Conservation (phyloP, 495 filamentous ascomycete genomes). For the Lepidopterella palustris region DNA sequence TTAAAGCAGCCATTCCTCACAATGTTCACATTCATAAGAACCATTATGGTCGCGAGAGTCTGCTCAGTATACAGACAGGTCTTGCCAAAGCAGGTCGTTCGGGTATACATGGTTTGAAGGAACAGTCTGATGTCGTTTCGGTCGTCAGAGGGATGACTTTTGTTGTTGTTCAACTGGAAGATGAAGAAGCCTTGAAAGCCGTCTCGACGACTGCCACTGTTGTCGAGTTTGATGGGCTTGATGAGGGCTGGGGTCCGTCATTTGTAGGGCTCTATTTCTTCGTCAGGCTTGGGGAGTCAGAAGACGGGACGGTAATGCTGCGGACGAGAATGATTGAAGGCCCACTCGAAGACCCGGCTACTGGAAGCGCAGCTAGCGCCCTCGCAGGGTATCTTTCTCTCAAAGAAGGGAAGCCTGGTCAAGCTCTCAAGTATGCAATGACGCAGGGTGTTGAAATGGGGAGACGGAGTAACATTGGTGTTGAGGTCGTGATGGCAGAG, state of each 20-base stretch:
- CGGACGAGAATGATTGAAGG: constrained; percentile 51
- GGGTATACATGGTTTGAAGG: constrained; percentile 32
- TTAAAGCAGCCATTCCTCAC: constrained; percentile 57
- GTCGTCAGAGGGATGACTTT: constrained; percentile 68
- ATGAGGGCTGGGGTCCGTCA: constrained; percentile 52
- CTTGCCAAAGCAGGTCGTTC: constrained; percentile 22
- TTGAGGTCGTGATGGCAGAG: constrained; percentile 38
- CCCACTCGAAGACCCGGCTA: constrained; percentile 60
- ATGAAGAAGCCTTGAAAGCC: constrained; percentile 40
- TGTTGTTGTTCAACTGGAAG: constrained; percentile 47
- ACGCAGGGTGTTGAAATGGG: constrained; percentile 79
- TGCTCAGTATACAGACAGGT: constrained; percentile 32
- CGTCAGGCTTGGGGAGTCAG: constrained; percentile 35
- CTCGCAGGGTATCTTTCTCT: constrained; percentile 54
- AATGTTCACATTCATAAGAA: constrained; percentile 56
- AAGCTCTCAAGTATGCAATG: constrained; percentile 44
- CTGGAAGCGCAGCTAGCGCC: constrained; percentile 56
- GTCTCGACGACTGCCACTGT: constrained; percentile 28
- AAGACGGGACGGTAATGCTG: constrained; percentile 31
- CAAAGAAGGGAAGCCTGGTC: constrained; percentile 31
- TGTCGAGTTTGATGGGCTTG: constrained; percentile 27
- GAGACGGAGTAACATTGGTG: constrained; percentile 53
- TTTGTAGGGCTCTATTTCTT: constrained; percentile 54
- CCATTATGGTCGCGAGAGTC: constrained; percentile 24
- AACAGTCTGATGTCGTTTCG: constrained; percentile 48